Percentiles rank a stretch among this genome's conserved stretches.
These are phyloP conservation scores for Coriaria nepalensis DNA, from an alignment of 306 rosid genomes.

Conservation along the genomic window DNA sequence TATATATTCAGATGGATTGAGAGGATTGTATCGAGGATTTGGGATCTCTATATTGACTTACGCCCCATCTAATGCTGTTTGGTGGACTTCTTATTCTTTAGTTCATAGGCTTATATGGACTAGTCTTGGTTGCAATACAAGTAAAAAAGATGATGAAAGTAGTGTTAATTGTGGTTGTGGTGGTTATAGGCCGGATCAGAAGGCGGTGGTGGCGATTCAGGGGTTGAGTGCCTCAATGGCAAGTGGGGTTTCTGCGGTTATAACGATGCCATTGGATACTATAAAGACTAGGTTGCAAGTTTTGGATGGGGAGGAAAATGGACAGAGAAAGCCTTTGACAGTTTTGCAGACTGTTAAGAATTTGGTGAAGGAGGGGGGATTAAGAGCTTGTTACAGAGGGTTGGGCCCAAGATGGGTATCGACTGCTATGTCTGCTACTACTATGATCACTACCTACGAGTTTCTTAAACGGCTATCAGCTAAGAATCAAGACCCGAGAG, in stretches of 20 bases:
- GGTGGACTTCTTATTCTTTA: conserved; percentile 96
- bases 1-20: conserved; percentile 50
- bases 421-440: conserved; percentile 91
- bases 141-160: conserved; percentile 27
- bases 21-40: conserved; percentile 87
- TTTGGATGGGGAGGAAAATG: conserved; percentile 74
- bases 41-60: conserved; percentile 78
- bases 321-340: conserved; percentile 53
- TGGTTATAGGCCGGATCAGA: conserved; percentile 39
- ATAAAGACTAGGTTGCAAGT: conserved; percentile 89
- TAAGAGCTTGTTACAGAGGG: conserved; percentile 84
- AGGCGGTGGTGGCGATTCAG: conserved; percentile 54
- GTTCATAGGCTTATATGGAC: conserved; percentile 66
- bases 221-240: conserved; percentile 83
- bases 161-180: conserved; percentile 15
- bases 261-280: conserved; percentile 86
- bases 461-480: conserved; percentile 76
- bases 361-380: conserved; percentile 74
- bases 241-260: conserved; percentile 77
- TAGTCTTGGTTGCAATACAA: conserved; percentile 40
- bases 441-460: conserved; percentile 94
- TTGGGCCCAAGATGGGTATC: conserved; percentile 94
- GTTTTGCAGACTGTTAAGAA: conserved; percentile 46
- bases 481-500: conserved; percentile 37
- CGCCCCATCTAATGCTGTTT: conserved; percentile 93